A percentile compares a stretch with the other conserved stretches of the same genome.
Conservation (phyloP, 2,329 filamentous ascomycete genomes). For the Fusarium sp. region DNA sequence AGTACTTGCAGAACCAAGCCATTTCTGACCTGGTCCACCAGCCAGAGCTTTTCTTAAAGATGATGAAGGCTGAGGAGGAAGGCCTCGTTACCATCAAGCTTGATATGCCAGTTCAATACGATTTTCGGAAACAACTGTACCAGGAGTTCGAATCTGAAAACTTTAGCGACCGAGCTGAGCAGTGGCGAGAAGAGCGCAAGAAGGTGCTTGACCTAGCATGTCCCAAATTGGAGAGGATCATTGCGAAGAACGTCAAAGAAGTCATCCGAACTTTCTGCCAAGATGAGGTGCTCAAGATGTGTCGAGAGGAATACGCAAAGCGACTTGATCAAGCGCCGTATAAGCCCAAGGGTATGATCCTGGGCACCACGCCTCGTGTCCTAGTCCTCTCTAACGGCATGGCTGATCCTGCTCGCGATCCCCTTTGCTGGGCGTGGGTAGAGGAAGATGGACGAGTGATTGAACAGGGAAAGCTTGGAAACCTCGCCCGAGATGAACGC, state of each 20-base stretch:
- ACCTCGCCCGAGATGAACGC: constrained; percentile 77
- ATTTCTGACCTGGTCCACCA: constrained; percentile 82
- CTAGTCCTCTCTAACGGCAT: constrained; percentile 88
- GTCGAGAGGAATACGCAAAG: constrained; percentile 88
- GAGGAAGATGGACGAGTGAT: constrained; percentile 91
- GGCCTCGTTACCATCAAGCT: constrained; percentile 89
- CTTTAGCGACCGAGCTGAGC: constrained; percentile 92
- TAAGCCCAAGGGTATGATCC: constrained; percentile 91
- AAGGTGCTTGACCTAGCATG: constrained; percentile 87
- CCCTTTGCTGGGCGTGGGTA: constrained; percentile 90
- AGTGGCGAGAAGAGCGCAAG: constrained; percentile 90
- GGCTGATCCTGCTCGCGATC: constrained; percentile 78
- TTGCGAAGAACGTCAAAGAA: constrained; percentile 94
- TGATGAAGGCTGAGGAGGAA: constrained; percentile 97
- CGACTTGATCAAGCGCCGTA: constrained; percentile 95
- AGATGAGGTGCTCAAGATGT: constrained; percentile 87
- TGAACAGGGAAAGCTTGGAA: constrained; percentile 88
- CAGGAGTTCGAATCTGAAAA: constrained; percentile 93
- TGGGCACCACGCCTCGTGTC: constrained; percentile 89
- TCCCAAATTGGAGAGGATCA: constrained; percentile 82
- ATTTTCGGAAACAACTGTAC: constrained; percentile 81
- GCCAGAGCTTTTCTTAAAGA: constrained; percentile 92
- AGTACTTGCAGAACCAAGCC: constrained; percentile 92
- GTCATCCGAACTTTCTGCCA: constrained; percentile 94
- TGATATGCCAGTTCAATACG: constrained; percentile 77